Evolutionary conservation across 108 stramenopile genomes (phyloP).

Genomic region (Aurantiochytrium sp.): DNA sequence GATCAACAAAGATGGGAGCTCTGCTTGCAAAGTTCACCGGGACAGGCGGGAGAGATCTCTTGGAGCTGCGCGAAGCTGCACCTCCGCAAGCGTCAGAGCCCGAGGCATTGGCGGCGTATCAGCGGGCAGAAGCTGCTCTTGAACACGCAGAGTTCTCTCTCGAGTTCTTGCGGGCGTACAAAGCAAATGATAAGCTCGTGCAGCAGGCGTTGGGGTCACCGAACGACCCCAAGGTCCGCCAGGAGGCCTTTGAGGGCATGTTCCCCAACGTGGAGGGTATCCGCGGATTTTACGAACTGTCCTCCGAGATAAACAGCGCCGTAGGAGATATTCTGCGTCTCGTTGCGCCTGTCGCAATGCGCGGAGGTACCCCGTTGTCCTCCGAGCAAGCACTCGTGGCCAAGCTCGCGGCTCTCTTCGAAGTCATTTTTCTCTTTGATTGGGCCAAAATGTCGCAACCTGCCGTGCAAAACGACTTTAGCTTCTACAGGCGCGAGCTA

Average conservation of each 20-base stretch:
- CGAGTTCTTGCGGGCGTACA: background rate
- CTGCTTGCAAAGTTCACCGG: no score
- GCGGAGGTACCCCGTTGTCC: background rate
- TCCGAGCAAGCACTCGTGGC: background rate
- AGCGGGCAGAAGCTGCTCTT: background rate
- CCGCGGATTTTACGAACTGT: background rate
- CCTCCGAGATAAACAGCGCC: background rate
- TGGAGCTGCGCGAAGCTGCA: background rate
- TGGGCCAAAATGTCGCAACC: background rate
- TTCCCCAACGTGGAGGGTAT: background rate
- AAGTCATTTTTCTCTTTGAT: background rate
- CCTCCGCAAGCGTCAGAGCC: background rate
- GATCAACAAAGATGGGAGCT: no score
- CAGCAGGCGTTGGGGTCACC: background rate
- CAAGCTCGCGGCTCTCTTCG: background rate
- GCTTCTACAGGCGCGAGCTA: slow-evolving; percentile 5
- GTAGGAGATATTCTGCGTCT: background rate
- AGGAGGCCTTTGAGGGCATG: slow-evolving; percentile 13
- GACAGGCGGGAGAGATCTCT: background rate
- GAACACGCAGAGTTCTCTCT: background rate
- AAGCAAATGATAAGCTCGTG: background rate
- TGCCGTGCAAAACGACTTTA: background rate
- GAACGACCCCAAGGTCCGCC: background rate
- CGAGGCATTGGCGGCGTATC: background rate
- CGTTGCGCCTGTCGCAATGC: background rate